Evolutionary conservation across 2,329 filamentous ascomycete genomes (phyloP).

Genomic region (Cladobotryum mycophilum): DNA sequence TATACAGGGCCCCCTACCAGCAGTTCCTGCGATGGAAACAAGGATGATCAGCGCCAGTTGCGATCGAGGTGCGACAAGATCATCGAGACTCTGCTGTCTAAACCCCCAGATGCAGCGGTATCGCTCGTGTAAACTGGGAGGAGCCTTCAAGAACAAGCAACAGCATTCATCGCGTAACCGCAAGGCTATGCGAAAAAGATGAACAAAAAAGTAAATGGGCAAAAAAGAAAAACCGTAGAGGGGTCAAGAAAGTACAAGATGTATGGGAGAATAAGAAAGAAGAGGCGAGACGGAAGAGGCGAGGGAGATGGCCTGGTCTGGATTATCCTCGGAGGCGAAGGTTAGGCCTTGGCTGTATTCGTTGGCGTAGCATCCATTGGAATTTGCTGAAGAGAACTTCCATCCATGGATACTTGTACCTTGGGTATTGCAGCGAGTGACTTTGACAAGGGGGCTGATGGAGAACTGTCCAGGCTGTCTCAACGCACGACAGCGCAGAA

Average conservation of each 20-base stretch:
- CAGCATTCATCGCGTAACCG: constrained; percentile 7
- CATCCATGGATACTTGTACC: no score
- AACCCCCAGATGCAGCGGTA: background rate
- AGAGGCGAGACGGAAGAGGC: background rate
- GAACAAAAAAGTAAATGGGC: background rate
- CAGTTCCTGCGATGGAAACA: background rate
- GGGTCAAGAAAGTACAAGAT: background rate
- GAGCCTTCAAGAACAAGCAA: constrained; percentile 1
- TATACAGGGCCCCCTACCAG: background rate
- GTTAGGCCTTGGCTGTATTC: background rate
- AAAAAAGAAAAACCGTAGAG: background rate
- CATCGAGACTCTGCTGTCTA: background rate
- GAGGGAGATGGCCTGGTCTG: background rate
- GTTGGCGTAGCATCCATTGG: background rate
- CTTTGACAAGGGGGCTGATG: constrained; percentile 1
- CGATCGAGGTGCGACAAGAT: constrained; percentile 3
- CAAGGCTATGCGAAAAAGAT: background rate
- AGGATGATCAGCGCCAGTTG: background rate
- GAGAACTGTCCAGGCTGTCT: background rate
- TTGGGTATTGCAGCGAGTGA: no score
- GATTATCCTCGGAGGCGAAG: background rate
- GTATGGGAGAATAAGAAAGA: background rate
- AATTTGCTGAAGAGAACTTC: background rate
- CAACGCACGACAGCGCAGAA: no score
- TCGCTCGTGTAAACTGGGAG: constrained; percentile 4